phyloP scores from a whole-genome alignment of 148 eudicot species.

The Polygonum aviculare region DNA sequence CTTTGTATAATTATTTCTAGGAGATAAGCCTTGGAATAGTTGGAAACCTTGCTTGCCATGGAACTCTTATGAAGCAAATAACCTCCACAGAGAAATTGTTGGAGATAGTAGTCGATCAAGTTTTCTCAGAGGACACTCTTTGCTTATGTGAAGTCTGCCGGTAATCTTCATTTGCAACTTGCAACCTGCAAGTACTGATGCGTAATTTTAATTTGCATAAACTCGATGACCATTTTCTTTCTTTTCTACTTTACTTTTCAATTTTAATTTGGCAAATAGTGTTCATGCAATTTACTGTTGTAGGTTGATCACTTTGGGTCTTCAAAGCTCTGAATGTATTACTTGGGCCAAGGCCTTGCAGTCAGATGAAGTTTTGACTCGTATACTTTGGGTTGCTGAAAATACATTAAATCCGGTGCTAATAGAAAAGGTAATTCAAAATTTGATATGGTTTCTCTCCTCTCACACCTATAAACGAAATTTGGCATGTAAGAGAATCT shows the following conservation, averaged over 20 bases:
- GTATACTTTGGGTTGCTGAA: slow-evolving; percentile 78
- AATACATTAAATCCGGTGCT: slow-evolving; percentile 74
- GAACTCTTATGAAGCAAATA: slow-evolving; percentile 41
- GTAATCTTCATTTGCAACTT: slow-evolving; percentile 36
- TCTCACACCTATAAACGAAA: background rate
- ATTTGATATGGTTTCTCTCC: background rate
- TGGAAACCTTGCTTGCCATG: slow-evolving; percentile 95
- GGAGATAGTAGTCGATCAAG: slow-evolving; percentile 58
- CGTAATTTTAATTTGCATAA: no score
- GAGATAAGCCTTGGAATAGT: slow-evolving; percentile 86
- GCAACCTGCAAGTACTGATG: background rate
- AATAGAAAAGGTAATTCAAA: slow-evolving; percentile 59
- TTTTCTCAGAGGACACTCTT: slow-evolving; percentile 71
- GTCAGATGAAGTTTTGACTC: slow-evolving; percentile 55
- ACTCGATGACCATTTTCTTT: background rate
- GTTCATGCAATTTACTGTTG: background rate
- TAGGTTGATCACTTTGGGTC: slow-evolving; percentile 74
- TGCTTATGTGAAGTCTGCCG: slow-evolving; percentile 77
- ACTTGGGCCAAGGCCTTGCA: slow-evolving; percentile 72
- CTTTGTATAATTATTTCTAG: slow-evolving; percentile 24
- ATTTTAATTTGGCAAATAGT: background rate
- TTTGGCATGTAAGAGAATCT: background rate
- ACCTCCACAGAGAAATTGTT: slow-evolving; percentile 44
- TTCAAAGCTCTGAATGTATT: slow-evolving; percentile 60
- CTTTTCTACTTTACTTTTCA: background rate